These are phyloP conservation scores for Epichloe brachyelytri DNA, from an alignment of 2,329 filamentous ascomycete genomes.

Conservation along the genomic window DNA sequence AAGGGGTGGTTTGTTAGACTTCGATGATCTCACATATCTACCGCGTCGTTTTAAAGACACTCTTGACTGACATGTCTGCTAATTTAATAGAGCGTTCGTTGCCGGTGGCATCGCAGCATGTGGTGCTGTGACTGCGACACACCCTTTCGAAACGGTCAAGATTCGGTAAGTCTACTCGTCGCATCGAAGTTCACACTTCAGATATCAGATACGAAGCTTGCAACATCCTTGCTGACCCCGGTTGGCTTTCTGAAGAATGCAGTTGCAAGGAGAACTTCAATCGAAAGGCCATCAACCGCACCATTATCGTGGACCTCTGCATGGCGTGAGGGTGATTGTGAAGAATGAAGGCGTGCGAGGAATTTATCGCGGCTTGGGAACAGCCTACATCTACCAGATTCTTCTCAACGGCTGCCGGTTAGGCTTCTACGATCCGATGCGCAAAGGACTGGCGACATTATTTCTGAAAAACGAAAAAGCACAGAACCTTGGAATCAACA, in stretches of 20 bases:
- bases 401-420: constrained; percentile 92
- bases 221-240: background rate
- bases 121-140: constrained; percentile 92
- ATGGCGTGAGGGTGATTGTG: constrained; percentile 81
- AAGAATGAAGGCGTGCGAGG: constrained; percentile 79
- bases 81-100: constrained; percentile 59
- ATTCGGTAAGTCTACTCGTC: constrained; percentile 54
- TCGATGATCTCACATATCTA: background rate
- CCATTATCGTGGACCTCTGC: constrained; percentile 81
- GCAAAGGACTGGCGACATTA: constrained; percentile 53
- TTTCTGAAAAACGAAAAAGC: constrained; percentile 60
- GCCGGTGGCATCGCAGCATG: constrained; percentile 94
- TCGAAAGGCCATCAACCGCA: constrained; percentile 72
- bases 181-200: no score
- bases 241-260: constrained; percentile 47
- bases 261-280: constrained; percentile 91
- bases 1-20: background rate
- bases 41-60: background rate
- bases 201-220: background rate
- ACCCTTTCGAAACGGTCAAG: constrained; percentile 98
- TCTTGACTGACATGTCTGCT: constrained; percentile 7
- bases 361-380: constrained; percentile 78
- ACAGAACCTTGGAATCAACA: constrained; percentile 82
- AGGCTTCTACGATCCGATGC: constrained; percentile 94
- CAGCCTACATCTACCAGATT: constrained; percentile 92